Evolutionary conservation across 2,329 filamentous ascomycete species (phyloP), one percentile per base, ranked within the genome.

Genomic region (Colletotrichum sp.): DNA sequence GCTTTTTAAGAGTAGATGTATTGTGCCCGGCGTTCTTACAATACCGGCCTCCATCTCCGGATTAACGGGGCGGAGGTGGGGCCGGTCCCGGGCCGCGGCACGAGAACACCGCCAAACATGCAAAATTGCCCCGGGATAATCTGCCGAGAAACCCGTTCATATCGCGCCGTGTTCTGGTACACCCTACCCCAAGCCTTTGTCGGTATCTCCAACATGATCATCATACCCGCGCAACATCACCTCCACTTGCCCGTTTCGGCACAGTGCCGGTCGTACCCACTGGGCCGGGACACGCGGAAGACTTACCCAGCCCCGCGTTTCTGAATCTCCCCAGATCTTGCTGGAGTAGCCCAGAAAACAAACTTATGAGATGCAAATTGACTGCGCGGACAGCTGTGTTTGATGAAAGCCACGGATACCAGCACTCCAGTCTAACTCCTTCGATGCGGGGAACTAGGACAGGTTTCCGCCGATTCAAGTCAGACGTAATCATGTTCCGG

Each of bases 311-410:
- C 43, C 43, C 43, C 43, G n/a, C 43, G 43, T 48, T 21, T 21
- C 43, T 21, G 15, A 12, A 48, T 48, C 43, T n/a, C n/a, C n/a
- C n/a, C 43, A 12, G 10, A 0, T 48, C 6, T 48, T 48, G 43
- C 43, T 12, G 0, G 3, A 48, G 36, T 0, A 9, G 36, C 7
- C 0, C 36, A 39, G 15, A 39, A 39, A 0, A 0, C 36, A 0
- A 18, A 39, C 0, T 0, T 9, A 0, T 39, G 4, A 0, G 7
- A 18, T 39, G 36, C 36, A 0, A 0, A 39, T 0, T 39, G 36
- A 7, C 34, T 0, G 0, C 34, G 34, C 1, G 34, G 34, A 16
- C 34, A 39, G 7, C 36, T 1, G 36, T 0, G 36, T 39, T 1
- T 39, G 36, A 18, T 39, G 15, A 1, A 39, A 39, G 1, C 15